phyloP scores from a whole-genome alignment of 2,329 filamentous ascomycete species.

The Paecilomyces sp. region DNA sequence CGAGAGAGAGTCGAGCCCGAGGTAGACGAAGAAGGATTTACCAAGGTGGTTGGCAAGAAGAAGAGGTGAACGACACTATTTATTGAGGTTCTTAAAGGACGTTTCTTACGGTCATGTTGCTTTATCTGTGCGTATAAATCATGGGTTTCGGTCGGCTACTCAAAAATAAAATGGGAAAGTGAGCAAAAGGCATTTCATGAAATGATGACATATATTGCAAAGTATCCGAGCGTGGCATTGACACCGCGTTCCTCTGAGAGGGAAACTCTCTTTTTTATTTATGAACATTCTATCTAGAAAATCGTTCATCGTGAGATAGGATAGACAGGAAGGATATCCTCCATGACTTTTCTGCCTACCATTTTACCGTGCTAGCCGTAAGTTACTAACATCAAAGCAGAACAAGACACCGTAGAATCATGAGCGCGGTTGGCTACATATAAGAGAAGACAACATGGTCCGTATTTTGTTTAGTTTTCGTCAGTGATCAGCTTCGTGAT shows the following conservation, averaged over 20 bases:
- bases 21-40: slow-evolving; percentile 77
- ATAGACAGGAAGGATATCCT: not conserved
- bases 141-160: not conserved
- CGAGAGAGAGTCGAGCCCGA: slow-evolving; percentile 63
- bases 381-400: not conserved
- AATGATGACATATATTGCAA: not conserved
- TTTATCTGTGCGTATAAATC: not conserved
- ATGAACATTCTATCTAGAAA: not conserved
- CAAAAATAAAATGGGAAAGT: not conserved
- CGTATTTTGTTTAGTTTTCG: slow-evolving; percentile 1
- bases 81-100: not conserved
- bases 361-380: not conserved
- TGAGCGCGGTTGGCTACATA: not conserved
- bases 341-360: not conserved
- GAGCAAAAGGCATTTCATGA: not conserved
- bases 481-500: slow-evolving; percentile 78
- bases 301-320: not conserved
- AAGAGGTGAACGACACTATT: slow-evolving; percentile 34
- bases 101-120: not conserved
- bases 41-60: slow-evolving; percentile 65
- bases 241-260: not conserved
- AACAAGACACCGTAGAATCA: not conserved
- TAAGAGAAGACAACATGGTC: not conserved
- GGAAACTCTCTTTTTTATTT: not conserved
- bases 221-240: not conserved